Evolutionary conservation across 345 rosid genomes (phyloP), one percentile per base, ranked within the genome.

Genomic region (Punica granatum): DNA sequence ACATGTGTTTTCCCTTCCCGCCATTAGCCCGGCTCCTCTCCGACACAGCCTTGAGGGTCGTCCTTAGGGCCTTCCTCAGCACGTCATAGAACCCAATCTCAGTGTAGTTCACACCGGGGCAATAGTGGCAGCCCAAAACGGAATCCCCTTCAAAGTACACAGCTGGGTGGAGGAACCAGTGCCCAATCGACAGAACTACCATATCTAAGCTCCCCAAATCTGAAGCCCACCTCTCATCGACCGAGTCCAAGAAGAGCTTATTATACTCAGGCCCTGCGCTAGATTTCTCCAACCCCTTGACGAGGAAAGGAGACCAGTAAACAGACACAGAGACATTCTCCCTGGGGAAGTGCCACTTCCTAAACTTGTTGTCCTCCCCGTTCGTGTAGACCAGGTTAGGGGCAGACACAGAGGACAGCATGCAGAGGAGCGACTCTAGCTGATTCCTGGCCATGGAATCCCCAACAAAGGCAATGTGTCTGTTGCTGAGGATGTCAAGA

Each of bases 391-490:
- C 80, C 30, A 91, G 90, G 32, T 76, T 70, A 37, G 90, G 89
- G 30, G 21, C 44, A 61, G 92, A 84, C 28, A 72, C 88, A 21
- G 95, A 79, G 46, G 90, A 75, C 6, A 94, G 77, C 79, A 91
- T 83, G 66, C 98, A 94, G 23, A 94, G 73, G 43, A 94, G 95
- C 30, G 99, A 94, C 81, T 94, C 97, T 19, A 91, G 67, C 76
- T 94, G 98, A 60, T 94, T 94, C 70, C 99, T 91, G 43, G 98
- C 96, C 95, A 94, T 85, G n/a, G 99, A 94, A 37, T 94, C 99
- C 0, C 99, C 99, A 1, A 94, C 82, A 75, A 94, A 91, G 53
- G 99, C 98, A 42, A 91, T 63, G 70, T 91, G 90, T 46, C 80
- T 88, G 79, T 89, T 74, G 3, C 75, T 75, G 65, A 86, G 71